Evolutionary conservation across 495 filamentous ascomycete species (phyloP).

Genomic region (Parathielavia appendiculata): DNA sequence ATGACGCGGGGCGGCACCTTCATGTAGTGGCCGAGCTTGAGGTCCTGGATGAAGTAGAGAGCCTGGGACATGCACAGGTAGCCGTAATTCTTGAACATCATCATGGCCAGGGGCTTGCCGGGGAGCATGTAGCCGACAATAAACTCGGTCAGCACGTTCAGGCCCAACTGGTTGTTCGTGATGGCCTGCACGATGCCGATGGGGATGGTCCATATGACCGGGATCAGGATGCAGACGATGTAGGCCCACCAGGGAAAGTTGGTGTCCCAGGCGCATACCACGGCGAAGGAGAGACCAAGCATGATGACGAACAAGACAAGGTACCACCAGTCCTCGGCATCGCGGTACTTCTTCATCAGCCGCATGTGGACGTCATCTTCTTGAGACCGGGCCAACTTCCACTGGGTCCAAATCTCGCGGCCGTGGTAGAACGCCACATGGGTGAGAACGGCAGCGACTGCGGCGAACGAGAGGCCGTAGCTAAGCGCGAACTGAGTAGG

Average conservation of each 20-base stretch:
- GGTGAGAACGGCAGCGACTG: conserved; percentile 60
- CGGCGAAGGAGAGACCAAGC: conserved; percentile 42
- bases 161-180: conserved; percentile 61
- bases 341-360: conserved; percentile 54
- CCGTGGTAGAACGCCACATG: conserved; percentile 60
- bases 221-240: conserved; percentile 53
- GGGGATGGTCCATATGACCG: conserved; percentile 50
- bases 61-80: conserved; percentile 60
- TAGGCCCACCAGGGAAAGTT: conserved; percentile 62
- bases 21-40: conserved; percentile 65
- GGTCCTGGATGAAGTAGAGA: conserved; percentile 44
- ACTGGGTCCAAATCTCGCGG: conserved; percentile 51
- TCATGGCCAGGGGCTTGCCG: conserved; percentile 60
- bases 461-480: conserved; percentile 66
- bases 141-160: conserved; percentile 66
- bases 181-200: conserved; percentile 58
- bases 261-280: conserved; percentile 59
- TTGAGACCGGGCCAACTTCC: conserved; percentile 48
- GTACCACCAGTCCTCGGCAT: conserved; percentile 55
- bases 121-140: conserved; percentile 65
- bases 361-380: conserved; percentile 65
- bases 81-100: conserved; percentile 64
- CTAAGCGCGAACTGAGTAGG: conserved; percentile 57
- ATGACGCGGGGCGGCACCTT: conserved; percentile 61
- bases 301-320: conserved; percentile 39